Evolutionary conservation across 2,329 filamentous ascomycete genomes (phyloP).

Genomic region (Penicillium brevicompactum): DNA sequence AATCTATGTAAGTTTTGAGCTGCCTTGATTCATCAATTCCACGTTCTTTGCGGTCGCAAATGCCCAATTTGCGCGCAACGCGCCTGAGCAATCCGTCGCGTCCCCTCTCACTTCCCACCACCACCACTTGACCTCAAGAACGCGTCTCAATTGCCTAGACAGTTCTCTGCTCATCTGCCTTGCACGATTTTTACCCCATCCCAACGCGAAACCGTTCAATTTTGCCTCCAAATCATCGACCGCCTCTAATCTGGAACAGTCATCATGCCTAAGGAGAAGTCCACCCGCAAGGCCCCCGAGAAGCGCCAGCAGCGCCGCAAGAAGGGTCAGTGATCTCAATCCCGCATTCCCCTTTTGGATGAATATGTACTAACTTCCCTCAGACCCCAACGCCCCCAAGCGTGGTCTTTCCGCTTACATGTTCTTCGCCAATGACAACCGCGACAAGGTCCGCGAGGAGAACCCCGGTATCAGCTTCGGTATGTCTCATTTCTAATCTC

Average conservation of each 20-base stretch:
- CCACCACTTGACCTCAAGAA: background rate
- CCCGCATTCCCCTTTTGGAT: background rate
- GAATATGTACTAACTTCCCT: slow-evolving; percentile 17
- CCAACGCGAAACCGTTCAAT: background rate
- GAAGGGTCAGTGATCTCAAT: slow-evolving; percentile 62
- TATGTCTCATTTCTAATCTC: slow-evolving; percentile 38
- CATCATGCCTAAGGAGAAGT: slow-evolving; percentile 71
- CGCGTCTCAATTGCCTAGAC: background rate
- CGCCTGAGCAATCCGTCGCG: slow-evolving; percentile 4
- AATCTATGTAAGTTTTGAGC: slow-evolving; percentile 7
- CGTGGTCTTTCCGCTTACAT: slow-evolving; percentile 99
- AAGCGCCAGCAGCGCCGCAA: slow-evolving; percentile 66
- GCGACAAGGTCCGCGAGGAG: slow-evolving; percentile 96
- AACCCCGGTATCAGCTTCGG: slow-evolving; percentile 98
- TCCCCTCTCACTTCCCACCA: background rate
- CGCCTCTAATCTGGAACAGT: slow-evolving; percentile 10
- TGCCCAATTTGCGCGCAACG: slow-evolving; percentile 6
- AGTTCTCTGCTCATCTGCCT: background rate
- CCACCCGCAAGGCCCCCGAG: slow-evolving; percentile 63
- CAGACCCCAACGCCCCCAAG: slow-evolving; percentile 98
- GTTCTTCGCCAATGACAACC: slow-evolving; percentile 99
- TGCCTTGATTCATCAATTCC: background rate
- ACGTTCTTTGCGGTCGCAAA: slow-evolving; percentile 7
- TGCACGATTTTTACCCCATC: too few species aligned
- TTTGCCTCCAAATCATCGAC: background rate